Evolutionary conservation across 1,284 basidiomycete genomes (phyloP).

Genomic region (Prillingera fragicola): DNA sequence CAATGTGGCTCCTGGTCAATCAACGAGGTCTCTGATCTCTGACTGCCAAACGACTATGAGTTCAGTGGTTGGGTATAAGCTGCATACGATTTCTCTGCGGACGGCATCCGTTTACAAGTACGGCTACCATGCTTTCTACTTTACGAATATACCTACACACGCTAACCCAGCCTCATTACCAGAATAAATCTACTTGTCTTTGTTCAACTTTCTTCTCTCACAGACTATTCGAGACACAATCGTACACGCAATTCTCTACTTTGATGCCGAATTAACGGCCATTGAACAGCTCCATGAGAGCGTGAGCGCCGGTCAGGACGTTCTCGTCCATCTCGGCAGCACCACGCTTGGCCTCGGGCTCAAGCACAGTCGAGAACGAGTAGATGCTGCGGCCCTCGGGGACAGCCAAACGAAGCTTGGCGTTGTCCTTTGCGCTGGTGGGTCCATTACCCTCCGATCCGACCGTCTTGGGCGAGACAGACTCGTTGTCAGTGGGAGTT

Average conservation of each 20-base stretch:
- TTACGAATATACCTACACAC: no score
- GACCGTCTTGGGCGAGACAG: slow-evolving; percentile 8
- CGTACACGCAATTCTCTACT: background rate
- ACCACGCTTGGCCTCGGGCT: slow-evolving; percentile 20
- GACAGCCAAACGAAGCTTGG: slow-evolving; percentile 12
- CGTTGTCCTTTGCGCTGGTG: background rate
- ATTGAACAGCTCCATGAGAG: slow-evolving; percentile 19
- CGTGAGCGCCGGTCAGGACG: slow-evolving; percentile 20
- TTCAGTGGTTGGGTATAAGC: no score
- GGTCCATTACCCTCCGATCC: background rate
- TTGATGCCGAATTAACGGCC: slow-evolving; percentile 12
- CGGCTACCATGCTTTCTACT: no score
- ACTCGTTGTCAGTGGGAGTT: slow-evolving; percentile 15
- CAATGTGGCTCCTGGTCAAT: no score
- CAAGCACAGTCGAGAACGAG: slow-evolving; percentile 20
- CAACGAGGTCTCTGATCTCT: no score
- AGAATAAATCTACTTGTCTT: no score
- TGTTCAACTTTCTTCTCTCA: no score
- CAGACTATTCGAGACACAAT: no score
- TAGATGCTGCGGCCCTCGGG: slow-evolving; percentile 22
- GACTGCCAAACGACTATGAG: no score
- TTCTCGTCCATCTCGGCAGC: slow-evolving; percentile 22
- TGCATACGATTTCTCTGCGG: no score
- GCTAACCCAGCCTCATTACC: no score
- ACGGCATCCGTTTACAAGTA: no score